phyloP scores from a whole-genome alignment of 192 early-diverging fungal species.

The Pilaira anomala region DNA sequence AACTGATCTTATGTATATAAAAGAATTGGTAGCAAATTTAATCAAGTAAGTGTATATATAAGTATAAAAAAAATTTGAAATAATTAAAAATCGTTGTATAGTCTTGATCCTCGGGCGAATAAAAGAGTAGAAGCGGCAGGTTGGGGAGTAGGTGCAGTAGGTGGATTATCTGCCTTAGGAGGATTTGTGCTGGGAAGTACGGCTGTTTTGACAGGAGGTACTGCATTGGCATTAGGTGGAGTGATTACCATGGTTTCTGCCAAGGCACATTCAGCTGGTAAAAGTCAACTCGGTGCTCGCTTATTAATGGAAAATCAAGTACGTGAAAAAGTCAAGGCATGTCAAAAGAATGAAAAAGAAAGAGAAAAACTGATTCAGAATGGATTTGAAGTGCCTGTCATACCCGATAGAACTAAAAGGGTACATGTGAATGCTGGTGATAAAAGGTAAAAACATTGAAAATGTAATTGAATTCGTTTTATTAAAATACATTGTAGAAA shows the following conservation, averaged over 20 bases:
- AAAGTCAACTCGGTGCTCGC: constrained; percentile 33
- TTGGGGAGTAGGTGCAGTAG: constrained; percentile 43
- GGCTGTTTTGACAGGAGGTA: constrained; percentile 40
- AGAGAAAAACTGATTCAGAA: not conserved
- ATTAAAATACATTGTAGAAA: no score
- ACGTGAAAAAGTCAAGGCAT: constrained; percentile 18
- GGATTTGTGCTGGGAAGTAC: constrained; percentile 42
- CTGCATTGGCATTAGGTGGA: constrained; percentile 38
- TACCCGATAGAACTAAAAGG: no score
- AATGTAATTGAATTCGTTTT: no score
- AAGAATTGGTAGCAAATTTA: constrained; percentile 39
- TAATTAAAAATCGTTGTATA: no score
- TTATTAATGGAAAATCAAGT: constrained; percentile 32
- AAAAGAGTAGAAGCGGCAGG: constrained; percentile 39
- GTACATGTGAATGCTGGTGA: no score
- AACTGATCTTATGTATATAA: constrained; percentile 35
- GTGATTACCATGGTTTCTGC: constrained; percentile 31
- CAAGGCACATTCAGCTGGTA: constrained; percentile 34
- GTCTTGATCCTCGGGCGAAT: constrained; percentile 44
- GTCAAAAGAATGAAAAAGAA: not conserved
- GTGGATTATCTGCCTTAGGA: constrained; percentile 43
- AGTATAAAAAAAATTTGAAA: no score
- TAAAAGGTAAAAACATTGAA: no score
- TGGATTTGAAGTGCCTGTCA: not conserved
- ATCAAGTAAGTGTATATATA: constrained; percentile 7